Evolutionary conservation across 306 rosid species (phyloP).

Genomic region (Vigna mungo): DNA sequence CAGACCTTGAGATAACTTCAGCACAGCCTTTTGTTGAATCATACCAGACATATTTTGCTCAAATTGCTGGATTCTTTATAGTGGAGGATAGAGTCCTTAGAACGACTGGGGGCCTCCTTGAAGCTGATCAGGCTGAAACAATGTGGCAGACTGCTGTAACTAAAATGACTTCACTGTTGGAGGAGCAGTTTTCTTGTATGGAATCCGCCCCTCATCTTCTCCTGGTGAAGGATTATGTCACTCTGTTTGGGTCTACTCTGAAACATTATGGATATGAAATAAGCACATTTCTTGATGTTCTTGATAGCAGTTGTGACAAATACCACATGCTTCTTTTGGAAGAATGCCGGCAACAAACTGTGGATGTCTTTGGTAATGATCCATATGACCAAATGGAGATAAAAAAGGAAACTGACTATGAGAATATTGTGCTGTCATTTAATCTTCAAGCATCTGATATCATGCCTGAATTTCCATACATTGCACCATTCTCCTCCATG

Average conservation of each 20-base stretch:
- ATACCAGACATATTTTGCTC: slow-evolving; percentile 83
- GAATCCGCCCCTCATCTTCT: slow-evolving; percentile 86
- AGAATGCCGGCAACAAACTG: slow-evolving; percentile 76
- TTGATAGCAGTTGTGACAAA: slow-evolving; percentile 67
- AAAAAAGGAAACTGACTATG: slow-evolving; percentile 83
- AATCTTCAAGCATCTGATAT: slow-evolving; percentile 81
- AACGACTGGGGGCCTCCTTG: slow-evolving; percentile 75
- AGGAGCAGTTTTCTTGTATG: slow-evolving; percentile 81
- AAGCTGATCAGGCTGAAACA: slow-evolving; percentile 73
- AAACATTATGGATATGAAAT: slow-evolving; percentile 81
- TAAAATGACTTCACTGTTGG: slow-evolving; percentile 71
- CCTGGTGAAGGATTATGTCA: slow-evolving; percentile 89
- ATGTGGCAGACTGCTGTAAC: slow-evolving; percentile 87
- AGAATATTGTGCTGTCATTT: slow-evolving; percentile 67
- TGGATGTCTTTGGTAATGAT: slow-evolving; percentile 68
- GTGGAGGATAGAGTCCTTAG: slow-evolving; percentile 92
- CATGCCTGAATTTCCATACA: slow-evolving; percentile 87
- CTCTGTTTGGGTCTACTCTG: slow-evolving; percentile 81
- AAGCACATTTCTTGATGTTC: slow-evolving; percentile 74
- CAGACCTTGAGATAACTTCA: slow-evolving; percentile 81
- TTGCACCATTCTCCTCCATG: slow-evolving; percentile 86
- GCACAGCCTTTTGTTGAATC: slow-evolving; percentile 88
- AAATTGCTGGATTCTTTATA: slow-evolving; percentile 89
- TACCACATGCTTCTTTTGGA: slow-evolving; percentile 82
- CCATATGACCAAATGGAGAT: slow-evolving; percentile 74